These are phyloP conservation scores for Apiotrichum gracile DNA, from an alignment of 1,284 basidiomycete genomes.

Conservation along the genomic window DNA sequence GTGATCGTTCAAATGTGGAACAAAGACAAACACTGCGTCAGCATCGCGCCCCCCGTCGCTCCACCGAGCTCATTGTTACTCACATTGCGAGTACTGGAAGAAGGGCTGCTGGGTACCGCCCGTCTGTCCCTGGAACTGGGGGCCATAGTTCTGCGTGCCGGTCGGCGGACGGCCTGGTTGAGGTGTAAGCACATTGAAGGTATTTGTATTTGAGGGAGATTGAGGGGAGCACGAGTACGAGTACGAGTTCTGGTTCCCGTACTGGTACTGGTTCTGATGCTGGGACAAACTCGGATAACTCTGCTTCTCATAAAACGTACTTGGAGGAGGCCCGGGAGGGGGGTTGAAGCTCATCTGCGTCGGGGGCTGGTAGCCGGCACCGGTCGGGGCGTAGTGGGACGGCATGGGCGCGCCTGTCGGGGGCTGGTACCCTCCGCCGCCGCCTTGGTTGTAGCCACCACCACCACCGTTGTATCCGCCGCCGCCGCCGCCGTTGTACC, in stretches of 20 bases:
- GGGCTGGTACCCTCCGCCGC: slow-evolving; percentile 2
- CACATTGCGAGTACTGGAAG: slow-evolving; percentile 79
- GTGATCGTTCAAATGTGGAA: too few species aligned
- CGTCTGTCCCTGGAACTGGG: slow-evolving; percentile 55
- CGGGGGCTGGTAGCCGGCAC: slow-evolving; percentile 8
- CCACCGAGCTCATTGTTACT: slow-evolving; percentile 6
- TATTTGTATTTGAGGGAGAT: neutral
- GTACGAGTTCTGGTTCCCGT: neutral
- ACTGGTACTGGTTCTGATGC: neutral
- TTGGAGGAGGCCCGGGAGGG: slow-evolving; percentile 2
- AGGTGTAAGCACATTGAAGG: neutral
- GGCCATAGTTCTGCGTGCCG: slow-evolving; percentile 62
- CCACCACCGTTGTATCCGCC: slow-evolving; percentile 1
- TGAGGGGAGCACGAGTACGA: neutral
- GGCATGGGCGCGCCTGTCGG: slow-evolving; percentile 12
- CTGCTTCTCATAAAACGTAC: neutral
- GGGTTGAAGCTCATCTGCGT: neutral
- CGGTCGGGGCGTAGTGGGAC: slow-evolving; percentile 9
- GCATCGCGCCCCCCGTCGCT: neutral
- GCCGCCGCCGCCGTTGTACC: neutral
- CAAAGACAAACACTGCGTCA: too few species aligned
- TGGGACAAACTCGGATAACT: neutral
- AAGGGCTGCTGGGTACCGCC: slow-evolving; percentile 55
- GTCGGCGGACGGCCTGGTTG: slow-evolving; percentile 47
- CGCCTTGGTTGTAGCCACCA: neutral